Evolutionary conservation across 331 rosid genomes (phyloP).

Genomic region (Telfairia occidentalis): DNA sequence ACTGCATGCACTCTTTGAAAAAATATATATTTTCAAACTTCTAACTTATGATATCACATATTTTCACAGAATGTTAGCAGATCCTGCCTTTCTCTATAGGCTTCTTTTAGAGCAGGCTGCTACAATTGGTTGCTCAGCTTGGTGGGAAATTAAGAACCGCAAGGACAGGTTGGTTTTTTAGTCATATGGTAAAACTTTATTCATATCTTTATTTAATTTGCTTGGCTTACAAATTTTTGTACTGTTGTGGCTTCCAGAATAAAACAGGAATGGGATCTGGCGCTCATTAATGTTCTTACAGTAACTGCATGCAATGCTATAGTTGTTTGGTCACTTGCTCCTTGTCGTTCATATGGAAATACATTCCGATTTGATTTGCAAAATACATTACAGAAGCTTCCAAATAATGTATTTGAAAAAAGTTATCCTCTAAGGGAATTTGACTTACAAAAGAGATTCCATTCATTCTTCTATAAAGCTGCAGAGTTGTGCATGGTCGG

Average conservation of each 20-base stretch:
- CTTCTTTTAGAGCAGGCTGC: slow-evolving; percentile 67
- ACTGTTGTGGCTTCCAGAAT: slow-evolving; percentile 36
- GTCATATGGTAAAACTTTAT: slow-evolving; percentile 6
- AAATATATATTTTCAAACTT: neutral
- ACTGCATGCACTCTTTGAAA: neutral
- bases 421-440: slow-evolving; percentile 87
- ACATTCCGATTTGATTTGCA: slow-evolving; percentile 77
- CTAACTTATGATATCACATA: neutral
- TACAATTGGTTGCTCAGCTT: slow-evolving; percentile 57
- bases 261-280: slow-evolving; percentile 93
- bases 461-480: slow-evolving; percentile 77
- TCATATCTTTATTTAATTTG: slow-evolving; percentile 4
- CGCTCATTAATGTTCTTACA: slow-evolving; percentile 74
- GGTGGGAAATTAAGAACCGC: slow-evolving; percentile 79
- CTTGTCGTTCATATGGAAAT: slow-evolving; percentile 87
- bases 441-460: slow-evolving; percentile 68
- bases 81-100: slow-evolving; percentile 72
- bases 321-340: slow-evolving; percentile 96
- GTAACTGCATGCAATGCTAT: slow-evolving; percentile 83
- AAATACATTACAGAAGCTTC: slow-evolving; percentile 90
- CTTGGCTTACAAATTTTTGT: slow-evolving; percentile 1
- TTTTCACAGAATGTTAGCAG: slow-evolving; percentile 72
- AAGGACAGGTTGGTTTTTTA: slow-evolving; percentile 47
- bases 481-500: slow-evolving; percentile 93
- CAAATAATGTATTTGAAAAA: slow-evolving; percentile 80